Evolutionary conservation across 495 filamentous ascomycete species (phyloP).

Genomic region (Daldinia bambusicola): DNA sequence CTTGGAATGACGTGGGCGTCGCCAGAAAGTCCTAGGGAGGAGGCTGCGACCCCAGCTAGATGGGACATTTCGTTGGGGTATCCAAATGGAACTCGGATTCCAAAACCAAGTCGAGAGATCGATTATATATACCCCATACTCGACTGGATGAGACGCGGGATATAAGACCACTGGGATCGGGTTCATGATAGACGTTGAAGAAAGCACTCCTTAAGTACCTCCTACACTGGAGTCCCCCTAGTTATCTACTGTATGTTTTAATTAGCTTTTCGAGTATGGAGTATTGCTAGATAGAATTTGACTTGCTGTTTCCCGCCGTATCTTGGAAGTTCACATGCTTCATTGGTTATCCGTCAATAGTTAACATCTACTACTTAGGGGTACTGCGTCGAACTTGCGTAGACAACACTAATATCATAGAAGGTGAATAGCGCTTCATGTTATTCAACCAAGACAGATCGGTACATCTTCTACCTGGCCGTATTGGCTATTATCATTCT

Average conservation of each 20-base stretch:
- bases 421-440: neutral
- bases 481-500: too few species aligned
- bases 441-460: neutral
- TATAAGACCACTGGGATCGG: neutral
- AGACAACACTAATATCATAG: neutral
- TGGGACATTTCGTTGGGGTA: neutral
- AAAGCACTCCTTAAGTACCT: neutral
- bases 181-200: neutral
- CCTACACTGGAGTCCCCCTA: neutral
- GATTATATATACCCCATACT: neutral
- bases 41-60: conserved; percentile 11
- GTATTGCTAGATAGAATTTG: neutral
- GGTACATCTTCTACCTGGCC: neutral
- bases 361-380: too few species aligned
- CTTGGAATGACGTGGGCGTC: conserved; percentile 56
- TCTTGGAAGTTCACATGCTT: too few species aligned
- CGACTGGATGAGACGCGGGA: neutral
- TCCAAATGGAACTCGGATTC: neutral
- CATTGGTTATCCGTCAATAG: too few species aligned
- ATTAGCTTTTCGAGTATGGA: neutral
- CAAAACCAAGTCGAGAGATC: neutral
- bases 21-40: conserved; percentile 38
- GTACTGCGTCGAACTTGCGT: too few species aligned
- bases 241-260: neutral
- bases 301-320: neutral